Conservation (phyloP, 257 asterid genomes). For the Solanum habrochaites region DNA sequence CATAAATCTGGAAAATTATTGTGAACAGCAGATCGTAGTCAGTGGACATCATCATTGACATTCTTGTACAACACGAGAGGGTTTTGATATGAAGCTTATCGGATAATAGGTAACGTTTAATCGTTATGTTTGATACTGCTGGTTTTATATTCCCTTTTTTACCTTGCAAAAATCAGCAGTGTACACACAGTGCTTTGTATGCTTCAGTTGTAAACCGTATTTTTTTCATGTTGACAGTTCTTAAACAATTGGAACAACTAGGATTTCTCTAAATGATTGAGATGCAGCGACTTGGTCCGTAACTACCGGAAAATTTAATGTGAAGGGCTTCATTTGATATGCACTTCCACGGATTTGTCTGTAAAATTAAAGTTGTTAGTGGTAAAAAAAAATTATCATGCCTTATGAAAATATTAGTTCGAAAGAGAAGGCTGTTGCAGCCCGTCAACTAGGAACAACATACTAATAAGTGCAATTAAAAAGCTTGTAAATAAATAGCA, state of each 20-base stretch:
- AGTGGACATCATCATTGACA: not conserved
- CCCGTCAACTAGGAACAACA: conserved; percentile 11
- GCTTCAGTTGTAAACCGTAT: not conserved
- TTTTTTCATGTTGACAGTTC: not conserved
- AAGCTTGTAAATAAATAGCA: not conserved
- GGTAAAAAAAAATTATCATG: conserved; percentile 49
- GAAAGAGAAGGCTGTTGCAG: conserved; percentile 71
- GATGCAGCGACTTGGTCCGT: not conserved
- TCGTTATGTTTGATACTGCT: not conserved
- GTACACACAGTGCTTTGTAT: no score
- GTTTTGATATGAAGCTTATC: not conserved
- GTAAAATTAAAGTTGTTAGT: not conserved
- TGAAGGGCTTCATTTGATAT: not conserved
- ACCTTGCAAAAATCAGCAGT: not conserved
- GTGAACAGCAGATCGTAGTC: not conserved
- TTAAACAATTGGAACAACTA: not conserved
- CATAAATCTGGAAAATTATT: not conserved
- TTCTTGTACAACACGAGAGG: not conserved
- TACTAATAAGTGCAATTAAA: not conserved
- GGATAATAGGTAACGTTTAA: not conserved
- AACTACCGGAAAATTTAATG: not conserved
- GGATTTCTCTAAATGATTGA: not conserved
- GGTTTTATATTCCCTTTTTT: not conserved
- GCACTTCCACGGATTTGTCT: not conserved
- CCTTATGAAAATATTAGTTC: conserved; percentile 87